Conservation (phyloP, 2,329 filamentous ascomycete genomes). For the Plenodomus biglobosus region DNA sequence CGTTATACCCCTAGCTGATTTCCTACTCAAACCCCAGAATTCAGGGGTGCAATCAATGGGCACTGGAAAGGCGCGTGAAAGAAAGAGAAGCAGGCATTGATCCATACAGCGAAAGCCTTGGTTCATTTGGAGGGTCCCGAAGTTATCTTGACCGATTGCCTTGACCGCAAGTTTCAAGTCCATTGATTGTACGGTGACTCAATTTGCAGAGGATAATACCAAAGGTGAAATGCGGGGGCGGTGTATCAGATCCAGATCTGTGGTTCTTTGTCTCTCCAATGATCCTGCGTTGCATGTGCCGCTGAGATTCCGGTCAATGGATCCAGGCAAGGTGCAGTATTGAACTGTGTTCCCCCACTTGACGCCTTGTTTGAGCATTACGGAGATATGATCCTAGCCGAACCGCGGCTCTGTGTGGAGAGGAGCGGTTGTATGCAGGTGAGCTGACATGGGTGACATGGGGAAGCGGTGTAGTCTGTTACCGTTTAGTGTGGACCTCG, state of each 20-base stretch:
- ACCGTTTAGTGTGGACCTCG: not conserved
- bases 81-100: no score
- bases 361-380: not conserved
- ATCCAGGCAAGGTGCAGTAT: not conserved
- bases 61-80: no score
- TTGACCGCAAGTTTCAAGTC: not conserved
- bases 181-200: not conserved
- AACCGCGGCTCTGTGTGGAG: not conserved
- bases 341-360: not conserved
- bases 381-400: not conserved
- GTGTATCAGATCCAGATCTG: not conserved
- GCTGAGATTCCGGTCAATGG: conserved; percentile 13
- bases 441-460: conserved; percentile 4
- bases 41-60: no score
- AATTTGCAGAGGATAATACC: not conserved
- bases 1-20: no score
- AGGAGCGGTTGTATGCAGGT: not conserved
- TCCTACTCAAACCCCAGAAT: no score
- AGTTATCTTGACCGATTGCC: not conserved
- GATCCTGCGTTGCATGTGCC: not conserved
- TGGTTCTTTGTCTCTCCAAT: no score
- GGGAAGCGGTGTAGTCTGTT: conserved; percentile 1
- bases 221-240: not conserved
- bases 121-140: no score
- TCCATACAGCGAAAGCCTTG: no score